Conservation (phyloP, 306 rosid genomes). For the Hippophae rhamnoides region DNA sequence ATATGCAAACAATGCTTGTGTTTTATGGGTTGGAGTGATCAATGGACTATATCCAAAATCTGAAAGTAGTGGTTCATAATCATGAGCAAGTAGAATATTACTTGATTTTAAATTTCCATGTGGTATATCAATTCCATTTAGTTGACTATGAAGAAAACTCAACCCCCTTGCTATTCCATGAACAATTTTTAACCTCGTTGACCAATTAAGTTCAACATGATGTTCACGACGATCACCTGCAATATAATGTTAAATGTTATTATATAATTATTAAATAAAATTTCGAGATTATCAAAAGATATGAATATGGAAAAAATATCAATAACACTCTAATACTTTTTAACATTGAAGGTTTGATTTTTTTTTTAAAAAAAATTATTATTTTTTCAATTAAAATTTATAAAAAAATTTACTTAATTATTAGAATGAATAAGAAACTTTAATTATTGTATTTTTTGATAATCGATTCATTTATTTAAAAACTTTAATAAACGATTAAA, state of each 20-base stretch:
- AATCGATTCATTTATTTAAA: too few species aligned
- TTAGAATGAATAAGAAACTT: too few species aligned
- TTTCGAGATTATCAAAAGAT: too few species aligned
- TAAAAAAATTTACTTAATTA: too few species aligned
- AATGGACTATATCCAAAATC: conserved; percentile 51
- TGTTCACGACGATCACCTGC: conserved; percentile 63
- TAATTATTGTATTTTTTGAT: too few species aligned
- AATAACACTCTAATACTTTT: too few species aligned
- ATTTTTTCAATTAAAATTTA: too few species aligned
- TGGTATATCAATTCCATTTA: conserved; percentile 37
- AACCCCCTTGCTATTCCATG: conserved; percentile 62
- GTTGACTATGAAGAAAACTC: conserved; percentile 38
- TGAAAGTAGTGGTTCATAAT: conserved; percentile 43
- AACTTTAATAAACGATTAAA: too few species aligned
- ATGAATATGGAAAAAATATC: too few species aligned
- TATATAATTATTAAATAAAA: too few species aligned
- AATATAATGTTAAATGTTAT: background rate
- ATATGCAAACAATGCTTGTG: conserved; percentile 47
- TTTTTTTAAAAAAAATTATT: too few species aligned
- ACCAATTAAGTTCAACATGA: conserved; percentile 55
- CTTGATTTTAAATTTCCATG: conserved; percentile 85
- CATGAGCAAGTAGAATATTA: conserved; percentile 56
- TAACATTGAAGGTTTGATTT: too few species aligned
- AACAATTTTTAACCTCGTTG: conserved; percentile 46
- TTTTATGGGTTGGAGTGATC: conserved; percentile 25